A percentile compares a stretch with the other conserved stretches of the same genome.
Evolutionary conservation across 805 yeast species (phyloP).

Genomic region (Cyberlindnera amylophila): DNA sequence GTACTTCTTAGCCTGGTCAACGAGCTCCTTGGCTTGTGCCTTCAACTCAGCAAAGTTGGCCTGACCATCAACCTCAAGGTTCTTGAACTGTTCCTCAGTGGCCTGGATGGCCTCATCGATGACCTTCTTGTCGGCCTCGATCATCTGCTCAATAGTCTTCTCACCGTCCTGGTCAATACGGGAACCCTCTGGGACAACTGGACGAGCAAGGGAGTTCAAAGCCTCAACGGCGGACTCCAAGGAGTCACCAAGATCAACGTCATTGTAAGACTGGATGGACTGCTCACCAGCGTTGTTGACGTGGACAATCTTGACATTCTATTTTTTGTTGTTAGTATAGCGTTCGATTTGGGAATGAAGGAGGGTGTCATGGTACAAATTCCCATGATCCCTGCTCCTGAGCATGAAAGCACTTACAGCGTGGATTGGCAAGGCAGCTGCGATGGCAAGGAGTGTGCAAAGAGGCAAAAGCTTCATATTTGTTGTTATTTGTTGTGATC

Average conservation of each 20-base stretch:
- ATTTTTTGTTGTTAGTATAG: conserved; percentile 3
- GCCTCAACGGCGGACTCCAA: conserved; percentile 11
- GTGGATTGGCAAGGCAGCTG: conserved; percentile 22
- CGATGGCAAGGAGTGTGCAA: conserved; percentile 20
- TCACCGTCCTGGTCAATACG: background rate
- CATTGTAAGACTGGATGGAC: conserved; percentile 11
- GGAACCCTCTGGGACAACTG: background rate
- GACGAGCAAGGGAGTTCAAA: conserved; percentile 2
- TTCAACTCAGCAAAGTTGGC: conserved; percentile 5
- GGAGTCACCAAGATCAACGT: conserved; percentile 23
- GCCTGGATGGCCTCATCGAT: conserved; percentile 1
- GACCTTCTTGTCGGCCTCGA: background rate
- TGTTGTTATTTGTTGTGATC: conserved; percentile 1
- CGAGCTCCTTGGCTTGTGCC: conserved; percentile 6
- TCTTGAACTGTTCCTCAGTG: conserved; percentile 3
- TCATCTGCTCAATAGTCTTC: conserved; percentile 1
- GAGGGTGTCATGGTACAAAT: background rate
- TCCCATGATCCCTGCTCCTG: background rate
- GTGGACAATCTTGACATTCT: conserved; percentile 19
- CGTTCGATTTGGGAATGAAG: background rate
- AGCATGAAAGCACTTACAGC: conserved; percentile 19
- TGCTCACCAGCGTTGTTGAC: conserved; percentile 14
- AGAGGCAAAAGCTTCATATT: conserved; percentile 21
- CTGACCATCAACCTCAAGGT: conserved; percentile 2
- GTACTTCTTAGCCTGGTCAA: conserved; percentile 7